phyloP scores from a whole-genome alignment of 2,329 filamentous ascomycete genomes.

The Berkeleyomyces rouxiae region DNA sequence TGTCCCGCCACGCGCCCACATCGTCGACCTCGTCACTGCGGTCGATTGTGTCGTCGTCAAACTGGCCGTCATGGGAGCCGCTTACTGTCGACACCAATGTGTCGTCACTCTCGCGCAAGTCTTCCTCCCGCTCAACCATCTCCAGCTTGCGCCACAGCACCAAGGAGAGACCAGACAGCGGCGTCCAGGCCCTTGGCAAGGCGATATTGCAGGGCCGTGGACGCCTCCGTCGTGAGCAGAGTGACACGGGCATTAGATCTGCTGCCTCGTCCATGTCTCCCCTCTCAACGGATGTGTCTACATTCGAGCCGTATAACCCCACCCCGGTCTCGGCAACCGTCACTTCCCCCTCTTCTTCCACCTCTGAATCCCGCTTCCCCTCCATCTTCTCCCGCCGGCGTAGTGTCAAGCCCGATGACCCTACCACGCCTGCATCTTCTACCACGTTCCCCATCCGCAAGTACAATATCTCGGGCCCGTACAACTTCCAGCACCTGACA shows the following conservation, averaged over 20 bases:
- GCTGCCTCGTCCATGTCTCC: slow-evolving; percentile 1
- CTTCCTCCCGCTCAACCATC: slow-evolving; percentile 38
- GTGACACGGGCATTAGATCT: slow-evolving; percentile 14
- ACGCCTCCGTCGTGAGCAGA: slow-evolving; percentile 33
- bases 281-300: not conserved
- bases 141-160: slow-evolving; percentile 32
- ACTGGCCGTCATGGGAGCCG: slow-evolving; percentile 11
- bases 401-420: slow-evolving; percentile 10
- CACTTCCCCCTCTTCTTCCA: not conserved
- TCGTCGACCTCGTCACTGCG: slow-evolving; percentile 40
- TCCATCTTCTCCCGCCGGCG: slow-evolving; percentile 33
- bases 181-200: slow-evolving; percentile 40
- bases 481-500: slow-evolving; percentile 50
- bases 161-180: slow-evolving; percentile 37
- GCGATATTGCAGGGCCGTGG: slow-evolving; percentile 39
- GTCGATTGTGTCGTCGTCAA: slow-evolving; percentile 21
- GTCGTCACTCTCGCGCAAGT: slow-evolving; percentile 37
- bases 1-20: slow-evolving; percentile 25
- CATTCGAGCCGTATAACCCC: not conserved
- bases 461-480: slow-evolving; percentile 44
- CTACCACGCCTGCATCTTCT: slow-evolving; percentile 13
- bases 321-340: not conserved
- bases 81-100: slow-evolving; percentile 32
- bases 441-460: slow-evolving; percentile 13
- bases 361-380: slow-evolving; percentile 21